These are phyloP conservation scores for Dacryopinax spathularia DNA, from an alignment of 768 basidiomycete genomes.

Conservation along the genomic window DNA sequence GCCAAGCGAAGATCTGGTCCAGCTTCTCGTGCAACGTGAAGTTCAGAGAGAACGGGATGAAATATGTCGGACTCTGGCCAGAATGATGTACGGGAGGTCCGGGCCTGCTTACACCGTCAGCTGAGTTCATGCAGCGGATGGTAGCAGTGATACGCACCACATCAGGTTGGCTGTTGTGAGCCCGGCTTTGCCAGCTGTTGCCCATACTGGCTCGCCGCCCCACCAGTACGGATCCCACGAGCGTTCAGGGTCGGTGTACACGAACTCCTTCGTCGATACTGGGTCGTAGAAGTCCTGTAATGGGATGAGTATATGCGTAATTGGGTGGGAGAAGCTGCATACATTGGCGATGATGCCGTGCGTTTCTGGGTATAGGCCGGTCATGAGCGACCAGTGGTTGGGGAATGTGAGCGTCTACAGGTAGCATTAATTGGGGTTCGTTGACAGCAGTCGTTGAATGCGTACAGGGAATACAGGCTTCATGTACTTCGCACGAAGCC, in stretches of 20 bases:
- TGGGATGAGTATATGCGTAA: neutral
- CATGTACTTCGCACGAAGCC: slow-evolving; percentile 78
- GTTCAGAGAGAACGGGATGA: slow-evolving; percentile 61
- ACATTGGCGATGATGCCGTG: slow-evolving; percentile 88
- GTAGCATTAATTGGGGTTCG: slow-evolving; percentile 5
- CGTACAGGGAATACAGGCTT: slow-evolving; percentile 74
- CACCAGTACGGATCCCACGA: slow-evolving; percentile 67
- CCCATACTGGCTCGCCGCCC: slow-evolving; percentile 89
- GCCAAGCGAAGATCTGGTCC: slow-evolving; percentile 64
- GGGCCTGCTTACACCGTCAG: slow-evolving; percentile 38
- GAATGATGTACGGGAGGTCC: slow-evolving; percentile 60
- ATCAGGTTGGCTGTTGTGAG: slow-evolving; percentile 74
- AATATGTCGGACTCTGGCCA: slow-evolving; percentile 57
- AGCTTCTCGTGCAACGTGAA: slow-evolving; percentile 56
- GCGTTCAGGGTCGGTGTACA: slow-evolving; percentile 49
- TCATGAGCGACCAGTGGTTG: slow-evolving; percentile 87
- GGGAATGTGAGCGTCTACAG: slow-evolving; percentile 75
- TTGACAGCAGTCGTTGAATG: slow-evolving; percentile 9
- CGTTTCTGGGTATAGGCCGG: slow-evolving; percentile 75
- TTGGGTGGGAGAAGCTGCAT: slow-evolving; percentile 14
- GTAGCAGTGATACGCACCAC: slow-evolving; percentile 45
- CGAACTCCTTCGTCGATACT: slow-evolving; percentile 42
- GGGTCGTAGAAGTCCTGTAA: slow-evolving; percentile 84
- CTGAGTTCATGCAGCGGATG: neutral
- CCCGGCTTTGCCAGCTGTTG: slow-evolving; percentile 61